phyloP scores from a whole-genome alignment of 306 rosid species.

The Lathyrus aphaca region DNA sequence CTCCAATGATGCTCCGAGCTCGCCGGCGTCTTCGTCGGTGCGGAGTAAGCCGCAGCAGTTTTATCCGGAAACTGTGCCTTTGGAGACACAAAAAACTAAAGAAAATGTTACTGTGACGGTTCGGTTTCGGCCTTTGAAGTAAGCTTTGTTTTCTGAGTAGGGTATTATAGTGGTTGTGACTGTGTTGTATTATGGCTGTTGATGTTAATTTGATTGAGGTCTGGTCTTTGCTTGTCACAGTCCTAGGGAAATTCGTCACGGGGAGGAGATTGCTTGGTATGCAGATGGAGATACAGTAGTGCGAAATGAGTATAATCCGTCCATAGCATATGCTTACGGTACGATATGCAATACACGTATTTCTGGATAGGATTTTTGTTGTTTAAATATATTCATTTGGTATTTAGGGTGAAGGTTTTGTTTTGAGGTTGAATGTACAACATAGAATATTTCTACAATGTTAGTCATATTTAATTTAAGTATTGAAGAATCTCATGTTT shows the following conservation, averaged over 20 bases:
- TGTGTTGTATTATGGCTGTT: neutral
- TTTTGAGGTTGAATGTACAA: slow-evolving; percentile 33
- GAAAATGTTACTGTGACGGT: slow-evolving; percentile 98
- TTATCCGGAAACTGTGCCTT: slow-evolving; percentile 56
- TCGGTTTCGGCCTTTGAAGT: slow-evolving; percentile 94
- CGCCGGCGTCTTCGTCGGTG: slow-evolving; percentile 92
- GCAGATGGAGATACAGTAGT: slow-evolving; percentile 95
- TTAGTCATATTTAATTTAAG: neutral
- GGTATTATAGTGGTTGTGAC: slow-evolving; percentile 5
- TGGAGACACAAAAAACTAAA: slow-evolving; percentile 57
- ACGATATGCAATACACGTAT: slow-evolving; percentile 34
- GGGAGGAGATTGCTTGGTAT: slow-evolving; percentile 99
- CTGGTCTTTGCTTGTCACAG: slow-evolving; percentile 36
- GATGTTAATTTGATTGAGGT: slow-evolving; percentile 44
- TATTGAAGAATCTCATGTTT: neutral
- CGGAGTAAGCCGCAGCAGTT: slow-evolving; percentile 77
- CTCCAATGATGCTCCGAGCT: slow-evolving; percentile 64
- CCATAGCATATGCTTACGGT: slow-evolving; percentile 98
- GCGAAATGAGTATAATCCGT: slow-evolving; percentile 88
- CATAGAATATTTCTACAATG: slow-evolving; percentile 8
- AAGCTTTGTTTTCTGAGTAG: slow-evolving; percentile 22
- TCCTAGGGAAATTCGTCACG: slow-evolving; percentile 94
- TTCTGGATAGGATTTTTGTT: slow-evolving; percentile 27
- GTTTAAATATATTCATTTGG: slow-evolving; percentile 30
- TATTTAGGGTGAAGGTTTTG: slow-evolving; percentile 31